Base-by-base conservation (phyloP, 1,284 basidiomycete species). In the Moesziomyces parantarcticus region DNA sequence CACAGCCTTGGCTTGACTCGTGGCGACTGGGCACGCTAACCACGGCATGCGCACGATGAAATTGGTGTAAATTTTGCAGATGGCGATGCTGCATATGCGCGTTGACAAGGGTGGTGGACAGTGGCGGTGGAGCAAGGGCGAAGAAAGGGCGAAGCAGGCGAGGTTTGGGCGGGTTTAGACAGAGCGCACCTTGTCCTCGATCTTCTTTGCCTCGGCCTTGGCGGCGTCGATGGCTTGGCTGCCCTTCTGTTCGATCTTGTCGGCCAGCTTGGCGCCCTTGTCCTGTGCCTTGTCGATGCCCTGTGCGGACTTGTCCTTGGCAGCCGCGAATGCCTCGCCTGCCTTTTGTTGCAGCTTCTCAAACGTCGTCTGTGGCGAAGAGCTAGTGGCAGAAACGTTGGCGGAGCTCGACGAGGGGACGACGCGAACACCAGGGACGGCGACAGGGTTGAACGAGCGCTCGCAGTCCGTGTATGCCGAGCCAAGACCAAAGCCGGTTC, bases 391-490 rank as follows among this genome's bases (percentile, higher is more conserved):
- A 23, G 65, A 62, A 32, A 20, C 85, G 86, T n/a, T 82, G 77
- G 29, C 78, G 60, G 21, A 85, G 85, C 58, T 82, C 69, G 32
- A 84, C 71, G 25, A 83, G 79, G 85, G 92, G 53, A 87, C 85
- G 77, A 97, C 88, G 76, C 92, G 90, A 63, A 92, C 93, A 74
- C 94, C 94, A 40, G 94, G 92, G 83, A 96, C 90, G 80, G 93
- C 89, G 67, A 94, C 91, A 20, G 94, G 92, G 87, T 96, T 96
- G 89, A 97, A 96, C 22, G 92, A 92, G 74, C 93, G 91, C 87
- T 97, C 94, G 86, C 94, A 97, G 88, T 97, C 92, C 29, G 93
- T 93, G 85, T 95, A 96, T 47, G 93, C 92, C 59, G 90, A 90
- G 66, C 85, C 86, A 47, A 90, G 87, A 47, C 92, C 94, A 83